Evolutionary conservation across 345 rosid genomes (phyloP), one percentile per base, ranked within the genome.

Genomic region (Psidium guajava): DNA sequence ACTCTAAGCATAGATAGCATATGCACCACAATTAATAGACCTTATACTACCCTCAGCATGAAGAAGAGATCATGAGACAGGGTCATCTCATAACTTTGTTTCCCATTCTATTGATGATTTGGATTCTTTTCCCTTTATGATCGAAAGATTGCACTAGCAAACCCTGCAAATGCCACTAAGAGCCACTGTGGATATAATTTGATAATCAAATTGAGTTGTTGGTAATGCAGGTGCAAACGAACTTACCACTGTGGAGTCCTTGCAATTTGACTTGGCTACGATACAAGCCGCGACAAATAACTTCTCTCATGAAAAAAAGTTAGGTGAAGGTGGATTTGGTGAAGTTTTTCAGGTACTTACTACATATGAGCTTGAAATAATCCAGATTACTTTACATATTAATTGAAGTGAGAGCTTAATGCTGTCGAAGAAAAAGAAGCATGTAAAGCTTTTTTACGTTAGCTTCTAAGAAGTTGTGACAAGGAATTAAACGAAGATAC

Each of bases 321-420:
- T 95, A 69, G 98, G 98, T 73, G 91, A 85, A 83, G 98, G 98
- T 61, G 98, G 96, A 81, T 94, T 93, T 85, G 93, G 96, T 49
- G 92, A 85, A 47, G 96, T 95, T 88, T 94, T 89, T 87, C 91
- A 90, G 94, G 96, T 91, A 88, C 0, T 9, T 13, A 13, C 24
- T 59, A 13, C 36, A 12, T 59, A 13, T 49, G 51, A 52, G 54
- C 6, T 52, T 10, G 5, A 52, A 13, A 52, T 16, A 15, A 52
- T 52, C 20, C 16, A 52, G 54, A 14, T 14, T 52, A 13, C 54
- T 52, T 52, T 52, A 14, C 54, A 15, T 16, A 15, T 49, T 3
- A 49, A 49, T 49, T 52, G 54, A 52, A 14, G 14, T 52, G 54
- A 52, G 54, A 52, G 5, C 54, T 14, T 52, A 52, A 14, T 52